Base-by-base conservation (phyloP, 345 rosid genomes). In the Rhizophora mangle region DNA sequence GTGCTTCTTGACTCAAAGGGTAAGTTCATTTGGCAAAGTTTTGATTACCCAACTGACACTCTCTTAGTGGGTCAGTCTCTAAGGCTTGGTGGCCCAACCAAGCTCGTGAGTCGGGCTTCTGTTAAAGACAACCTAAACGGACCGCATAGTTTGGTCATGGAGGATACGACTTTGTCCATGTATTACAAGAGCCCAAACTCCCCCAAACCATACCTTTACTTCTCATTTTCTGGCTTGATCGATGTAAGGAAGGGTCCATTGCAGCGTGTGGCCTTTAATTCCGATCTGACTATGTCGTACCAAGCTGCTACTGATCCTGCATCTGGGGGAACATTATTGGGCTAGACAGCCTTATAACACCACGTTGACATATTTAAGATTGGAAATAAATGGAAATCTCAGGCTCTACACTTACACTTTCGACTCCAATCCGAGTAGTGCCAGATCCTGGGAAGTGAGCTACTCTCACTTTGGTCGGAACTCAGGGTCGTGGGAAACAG, bases 41-140 rank as follows among this genome's bases (percentile, higher is more conserved):
- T 88, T 26, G 84, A 90, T 62, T 65, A 52, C 20, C 94, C 92
- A 0, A 84, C 87, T 2, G 94, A 88, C 18, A 85, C 90, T 3
- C 84, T 91, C 39, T 79, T 91, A 26, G 84, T 81, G 24, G 88
- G 85, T 6, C 93, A 88, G 26, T 74, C 88, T 8, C 68, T 86
- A 1, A 64, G 63, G 39, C 51, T 51, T 7, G 79, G 80, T 3
- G 84, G 73, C 10, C 67, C 26, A 16, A 73, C 62, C 52, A 86
- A 75, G 64, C 87, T 89, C 4, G 87, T 87, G 56, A 87, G 93
- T 55, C 73, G 89, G 22, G 68, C 67, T 26, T 85, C 91, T 0
- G 68, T 22, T 4, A 59, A 61, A 8, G 62, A 70, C 22, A 82
- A 84, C 67, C 26, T 31, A 0, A 55, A 85, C 46, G 89, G 89